Evolutionary conservation across 225 moss, liverwort and hornwort genomes (phyloP).

Genomic region (Sphagnum contortum): DNA sequence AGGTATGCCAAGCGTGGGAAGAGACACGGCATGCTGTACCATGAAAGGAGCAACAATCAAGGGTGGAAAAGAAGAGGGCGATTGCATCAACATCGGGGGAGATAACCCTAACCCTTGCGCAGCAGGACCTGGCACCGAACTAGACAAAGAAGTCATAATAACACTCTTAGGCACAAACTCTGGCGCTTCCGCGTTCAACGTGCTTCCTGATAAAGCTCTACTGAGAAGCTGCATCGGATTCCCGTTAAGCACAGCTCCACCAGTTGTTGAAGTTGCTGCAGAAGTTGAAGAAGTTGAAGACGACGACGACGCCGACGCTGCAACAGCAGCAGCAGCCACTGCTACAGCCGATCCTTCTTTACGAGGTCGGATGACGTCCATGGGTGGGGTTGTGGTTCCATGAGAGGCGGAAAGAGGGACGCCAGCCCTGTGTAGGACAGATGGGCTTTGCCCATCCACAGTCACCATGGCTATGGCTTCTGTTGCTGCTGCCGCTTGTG

Average conservation of each 20-base stretch:
- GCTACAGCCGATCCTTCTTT: no score
- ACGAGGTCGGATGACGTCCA: conserved; percentile 18
- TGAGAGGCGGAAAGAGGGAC: conserved; percentile 48
- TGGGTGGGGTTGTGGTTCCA: conserved; percentile 16
- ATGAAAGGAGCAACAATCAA: conserved; percentile 30
- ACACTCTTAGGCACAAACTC: conserved; percentile 82
- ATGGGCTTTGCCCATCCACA: conserved; percentile 25
- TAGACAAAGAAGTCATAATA: conserved; percentile 19
- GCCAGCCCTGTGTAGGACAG: conserved; percentile 49
- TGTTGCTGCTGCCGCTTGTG: neutral
- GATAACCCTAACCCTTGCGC: conserved; percentile 35
- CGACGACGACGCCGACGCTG: conserved; percentile 18
- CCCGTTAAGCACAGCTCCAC: neutral
- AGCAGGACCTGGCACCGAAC: conserved; percentile 29
- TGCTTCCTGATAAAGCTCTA: conserved; percentile 79
- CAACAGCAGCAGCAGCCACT: neutral
- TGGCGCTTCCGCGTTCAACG: conserved; percentile 77
- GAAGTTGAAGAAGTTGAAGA: neutral
- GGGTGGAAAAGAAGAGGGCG: conserved; percentile 39
- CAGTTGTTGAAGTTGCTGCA: neutral
- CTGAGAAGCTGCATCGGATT: conserved; percentile 32
- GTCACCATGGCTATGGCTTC: conserved; percentile 18
- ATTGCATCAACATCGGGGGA: conserved; percentile 39
- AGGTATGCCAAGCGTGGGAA: neutral
- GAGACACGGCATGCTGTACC: conserved; percentile 28